Percentiles rank a stretch among this genome's conserved stretches.
Evolutionary conservation across 768 basidiomycete species (phyloP).

Genomic region (Lactarius indigo): DNA sequence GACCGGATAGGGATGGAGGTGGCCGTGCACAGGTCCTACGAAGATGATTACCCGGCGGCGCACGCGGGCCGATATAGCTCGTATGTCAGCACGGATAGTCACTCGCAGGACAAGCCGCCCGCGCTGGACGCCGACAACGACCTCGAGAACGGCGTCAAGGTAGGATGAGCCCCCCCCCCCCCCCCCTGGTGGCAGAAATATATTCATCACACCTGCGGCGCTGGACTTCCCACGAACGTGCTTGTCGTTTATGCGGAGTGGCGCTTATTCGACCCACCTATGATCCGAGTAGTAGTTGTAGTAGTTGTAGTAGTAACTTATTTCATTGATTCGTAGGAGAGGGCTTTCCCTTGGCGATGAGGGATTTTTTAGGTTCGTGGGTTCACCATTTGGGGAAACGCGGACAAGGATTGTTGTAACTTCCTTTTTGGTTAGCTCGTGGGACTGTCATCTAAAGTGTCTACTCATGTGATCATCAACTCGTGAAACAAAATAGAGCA

Average conservation of each 20-base stretch:
- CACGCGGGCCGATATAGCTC: not conserved
- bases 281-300: no score
- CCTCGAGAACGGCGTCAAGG: not conserved
- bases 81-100: not conserved
- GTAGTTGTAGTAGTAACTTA: not conserved
- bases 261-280: not conserved
- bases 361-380: not conserved
- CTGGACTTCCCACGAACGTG: not conserved
- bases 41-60: not conserved
- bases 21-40: not conserved
- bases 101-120: not conserved
- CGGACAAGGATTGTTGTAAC: not conserved
- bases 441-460: not conserved
- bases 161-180: not conserved
- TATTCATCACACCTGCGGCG: not conserved
- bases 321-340: not conserved
- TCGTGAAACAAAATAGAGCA: not conserved
- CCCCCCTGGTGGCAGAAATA: not conserved
- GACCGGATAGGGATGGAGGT: constrained; percentile 6
- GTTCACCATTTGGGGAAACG: not conserved
- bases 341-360: not conserved
- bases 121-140: not conserved
- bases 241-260: not conserved
- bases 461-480: not conserved
- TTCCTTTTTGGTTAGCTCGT: not conserved